These are phyloP conservation scores for Pilatotrama ljubarskyi DNA, from an alignment of 768 basidiomycete genomes.

Conservation along the genomic window DNA sequence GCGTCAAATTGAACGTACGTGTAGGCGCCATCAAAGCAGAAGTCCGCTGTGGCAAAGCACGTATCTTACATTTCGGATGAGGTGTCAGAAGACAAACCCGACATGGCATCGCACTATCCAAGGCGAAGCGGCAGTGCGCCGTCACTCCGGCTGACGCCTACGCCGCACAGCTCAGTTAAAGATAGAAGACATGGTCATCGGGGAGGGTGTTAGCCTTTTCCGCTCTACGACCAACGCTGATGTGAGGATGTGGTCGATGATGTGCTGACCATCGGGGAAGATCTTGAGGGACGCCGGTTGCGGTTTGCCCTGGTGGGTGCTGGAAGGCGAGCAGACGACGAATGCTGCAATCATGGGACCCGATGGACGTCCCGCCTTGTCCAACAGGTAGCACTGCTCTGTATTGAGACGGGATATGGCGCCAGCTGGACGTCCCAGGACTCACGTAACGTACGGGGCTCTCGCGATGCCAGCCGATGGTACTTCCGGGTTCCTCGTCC, in stretches of 20 bases:
- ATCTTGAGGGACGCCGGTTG: conserved; percentile 27
- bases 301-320: conserved; percentile 6
- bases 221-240: conserved; percentile 38
- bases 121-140: too few species aligned
- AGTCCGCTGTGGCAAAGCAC: too few species aligned
- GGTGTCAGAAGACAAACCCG: too few species aligned
- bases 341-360: conserved; percentile 22
- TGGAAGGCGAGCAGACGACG: conserved; percentile 14
- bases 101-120: too few species aligned
- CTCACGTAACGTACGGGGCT: conserved; percentile 27
- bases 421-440: neutral
- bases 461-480: conserved; percentile 25
- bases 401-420: neutral
- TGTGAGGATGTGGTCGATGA: conserved; percentile 38
- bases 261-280: conserved; percentile 29
- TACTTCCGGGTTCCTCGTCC: conserved; percentile 11
- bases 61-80: too few species aligned
- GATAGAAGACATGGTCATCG: conserved; percentile 6
- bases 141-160: neutral
- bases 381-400: conserved; percentile 23
- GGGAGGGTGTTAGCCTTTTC: conserved; percentile 28
- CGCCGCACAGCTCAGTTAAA: conserved; percentile 10
- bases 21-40: too few species aligned
- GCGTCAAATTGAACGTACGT: too few species aligned
- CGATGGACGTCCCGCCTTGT: neutral